These are phyloP conservation scores for Arabis hirsuta DNA, from an alignment of 345 rosid genomes.

Conservation along the genomic window DNA sequence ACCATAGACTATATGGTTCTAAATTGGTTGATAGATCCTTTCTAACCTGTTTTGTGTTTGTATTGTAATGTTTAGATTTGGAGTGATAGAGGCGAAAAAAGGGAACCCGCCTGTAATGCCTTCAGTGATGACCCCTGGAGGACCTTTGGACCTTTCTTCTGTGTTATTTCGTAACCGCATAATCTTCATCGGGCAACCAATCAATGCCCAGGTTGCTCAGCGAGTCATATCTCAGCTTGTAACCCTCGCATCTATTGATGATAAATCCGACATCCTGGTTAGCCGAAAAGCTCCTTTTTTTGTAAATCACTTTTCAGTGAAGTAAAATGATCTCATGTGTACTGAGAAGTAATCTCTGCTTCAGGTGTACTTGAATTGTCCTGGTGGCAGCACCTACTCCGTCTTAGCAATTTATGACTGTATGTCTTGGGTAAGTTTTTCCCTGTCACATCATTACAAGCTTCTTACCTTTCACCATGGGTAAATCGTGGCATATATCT, in stretches of 20 bases:
- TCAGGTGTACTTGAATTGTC: slow-evolving; percentile 88
- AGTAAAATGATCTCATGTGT: slow-evolving; percentile 6
- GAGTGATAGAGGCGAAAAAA: slow-evolving; percentile 57
- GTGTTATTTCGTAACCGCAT: slow-evolving; percentile 84
- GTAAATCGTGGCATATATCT: no score
- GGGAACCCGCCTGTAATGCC: slow-evolving; percentile 94
- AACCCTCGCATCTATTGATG: slow-evolving; percentile 85
- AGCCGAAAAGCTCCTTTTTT: slow-evolving; percentile 22
- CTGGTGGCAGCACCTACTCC: slow-evolving; percentile 91
- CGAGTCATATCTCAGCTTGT: slow-evolving; percentile 91
- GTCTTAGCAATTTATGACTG: slow-evolving; percentile 93
- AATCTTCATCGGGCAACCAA: slow-evolving; percentile 84
- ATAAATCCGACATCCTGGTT: slow-evolving; percentile 88
- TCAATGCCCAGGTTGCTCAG: slow-evolving; percentile 88
- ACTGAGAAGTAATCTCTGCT: slow-evolving; percentile 24
- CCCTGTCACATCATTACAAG: not conserved
- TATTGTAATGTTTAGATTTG: slow-evolving; percentile 45
- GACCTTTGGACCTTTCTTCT: slow-evolving; percentile 85
- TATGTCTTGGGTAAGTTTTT: slow-evolving; percentile 82
- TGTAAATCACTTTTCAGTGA: not conserved
- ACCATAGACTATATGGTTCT: not conserved
- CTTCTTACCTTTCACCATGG: no score
- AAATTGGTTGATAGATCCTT: slow-evolving; percentile 1
- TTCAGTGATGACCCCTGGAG: slow-evolving; percentile 85
- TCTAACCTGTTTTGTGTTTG: slow-evolving; percentile 8